Conservation (phyloP, 148 eudicot species). For the Cornus florida region DNA sequence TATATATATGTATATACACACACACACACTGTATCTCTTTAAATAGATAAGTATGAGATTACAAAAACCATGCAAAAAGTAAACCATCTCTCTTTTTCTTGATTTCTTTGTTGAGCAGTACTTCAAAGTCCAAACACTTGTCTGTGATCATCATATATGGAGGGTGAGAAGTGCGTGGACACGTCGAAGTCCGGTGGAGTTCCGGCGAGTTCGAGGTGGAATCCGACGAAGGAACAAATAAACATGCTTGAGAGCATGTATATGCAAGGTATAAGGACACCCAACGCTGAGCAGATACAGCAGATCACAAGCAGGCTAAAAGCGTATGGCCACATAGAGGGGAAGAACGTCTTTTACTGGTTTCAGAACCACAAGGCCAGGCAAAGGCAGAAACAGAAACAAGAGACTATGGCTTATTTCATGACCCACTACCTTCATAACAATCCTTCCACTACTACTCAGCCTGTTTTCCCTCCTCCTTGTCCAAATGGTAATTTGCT, state of each 20-base stretch:
- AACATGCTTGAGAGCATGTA: conserved; percentile 64
- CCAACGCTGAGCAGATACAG: conserved; percentile 68
- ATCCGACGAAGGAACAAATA: conserved; percentile 89
- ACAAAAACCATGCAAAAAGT: conserved; percentile 16
- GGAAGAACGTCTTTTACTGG: conserved; percentile 96
- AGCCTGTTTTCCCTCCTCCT: not conserved
- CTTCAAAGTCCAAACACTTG: too few relatives aligned
- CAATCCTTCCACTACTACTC: not conserved
- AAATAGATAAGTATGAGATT: not conserved
- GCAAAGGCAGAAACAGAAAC: conserved; percentile 80
- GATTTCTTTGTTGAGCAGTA: too few relatives aligned
- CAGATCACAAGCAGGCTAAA: conserved; percentile 37
- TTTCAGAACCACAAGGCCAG: conserved; percentile 95
- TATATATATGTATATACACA: too few relatives aligned
- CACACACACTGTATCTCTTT: too few relatives aligned
- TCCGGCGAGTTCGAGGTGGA: conserved; percentile 64
- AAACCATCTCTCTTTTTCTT: not conserved
- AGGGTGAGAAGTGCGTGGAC: conserved; percentile 11
- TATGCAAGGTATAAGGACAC: conserved; percentile 71
- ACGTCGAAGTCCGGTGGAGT: conserved; percentile 10
- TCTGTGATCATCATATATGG: not conserved
- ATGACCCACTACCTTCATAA: conserved; percentile 15
- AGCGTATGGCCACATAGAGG: conserved; percentile 77
- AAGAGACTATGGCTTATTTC: conserved; percentile 39
- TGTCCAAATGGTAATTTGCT: conserved; percentile 32